phyloP scores from a whole-genome alignment of 495 filamentous ascomycete species.

The Talaromyces borbonicus region DNA sequence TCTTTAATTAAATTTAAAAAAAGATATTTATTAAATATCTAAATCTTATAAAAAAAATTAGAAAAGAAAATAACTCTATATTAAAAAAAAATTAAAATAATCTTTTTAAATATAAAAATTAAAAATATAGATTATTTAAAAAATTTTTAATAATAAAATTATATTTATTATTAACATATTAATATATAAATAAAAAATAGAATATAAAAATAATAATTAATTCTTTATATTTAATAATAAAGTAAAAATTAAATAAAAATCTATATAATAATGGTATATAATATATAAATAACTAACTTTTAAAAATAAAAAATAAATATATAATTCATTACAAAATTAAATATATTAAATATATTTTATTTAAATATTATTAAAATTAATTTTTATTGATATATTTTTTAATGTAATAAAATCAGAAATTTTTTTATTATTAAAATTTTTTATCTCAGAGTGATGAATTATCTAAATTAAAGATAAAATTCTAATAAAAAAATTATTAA shows the following conservation, averaged over 20 bases:
- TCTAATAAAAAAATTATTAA: background rate
- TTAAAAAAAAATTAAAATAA: background rate
- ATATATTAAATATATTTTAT: background rate
- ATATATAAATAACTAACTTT: background rate
- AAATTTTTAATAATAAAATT: background rate
- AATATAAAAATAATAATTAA: background rate
- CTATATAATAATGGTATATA: background rate
- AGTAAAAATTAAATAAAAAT: background rate
- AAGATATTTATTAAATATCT: background rate
- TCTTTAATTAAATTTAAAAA: constrained; percentile 6
- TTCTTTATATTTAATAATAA: constrained; percentile 1
- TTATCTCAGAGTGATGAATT: background rate
- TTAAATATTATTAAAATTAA: background rate
- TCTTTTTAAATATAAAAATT: too few relatives aligned
- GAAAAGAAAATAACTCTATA: background rate
- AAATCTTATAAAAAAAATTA: background rate
- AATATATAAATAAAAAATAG: background rate
- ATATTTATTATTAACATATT: background rate
- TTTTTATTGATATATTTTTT: constrained; percentile 4
- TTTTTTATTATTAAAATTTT: background rate
- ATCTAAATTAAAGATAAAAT: too few relatives aligned
- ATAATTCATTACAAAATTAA: background rate
- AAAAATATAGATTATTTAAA: background rate
- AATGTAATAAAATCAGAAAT: background rate
- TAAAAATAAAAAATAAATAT: background rate